Base-by-base conservation (phyloP, 257 asterid species). In the Ocimum tenuiflorum region DNA sequence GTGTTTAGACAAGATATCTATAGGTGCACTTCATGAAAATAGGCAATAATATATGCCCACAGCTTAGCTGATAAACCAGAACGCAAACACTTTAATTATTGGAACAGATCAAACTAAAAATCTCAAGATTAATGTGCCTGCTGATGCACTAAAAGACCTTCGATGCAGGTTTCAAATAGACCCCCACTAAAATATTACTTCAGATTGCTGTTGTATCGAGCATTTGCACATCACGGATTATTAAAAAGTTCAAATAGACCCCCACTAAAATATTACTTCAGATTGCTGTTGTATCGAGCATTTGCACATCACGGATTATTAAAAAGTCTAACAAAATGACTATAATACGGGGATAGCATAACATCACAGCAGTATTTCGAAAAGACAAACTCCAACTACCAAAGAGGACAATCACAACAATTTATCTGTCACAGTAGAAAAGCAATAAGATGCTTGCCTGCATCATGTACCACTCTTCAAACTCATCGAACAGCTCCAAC, bases 381-480 rank as follows among this genome's bases (percentile, higher is more conserved):
- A 67, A 60, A 47, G 22, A 38, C 24, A 20, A 55, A 51, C 59
- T 63, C 69, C 50, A 57, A 65, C 47, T 50, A 14, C 2, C 17
- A 17, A 17, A 39, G 67, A 67, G 23, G 66, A 60, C 50, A 38
- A 49, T 42, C 31, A 60, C 42, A 46, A 53, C 14, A 22, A 19
- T 51, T 65, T 53, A 23, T 69, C 15, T 54, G 59, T 35, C 35
- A 35, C 4, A 33, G 57, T 20, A 70, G 60, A 66, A 22, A 60
- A 71, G 72, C 9, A 41, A 56, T 42, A 27, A 60, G 78, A 68
- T 62, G 71, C 88, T 85, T 84, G 85, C 99, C 99, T 94, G 99
- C 96, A 88, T 88, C 99, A 94, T 90, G 83, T 84, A 72, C 95
- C 94, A 79, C 78, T 79, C 84, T 79, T 79, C 84, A 8, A 79